phyloP scores from a whole-genome alignment of 2,329 filamentous ascomycete species.

The Dryadomyces quercus-mongolicae region DNA sequence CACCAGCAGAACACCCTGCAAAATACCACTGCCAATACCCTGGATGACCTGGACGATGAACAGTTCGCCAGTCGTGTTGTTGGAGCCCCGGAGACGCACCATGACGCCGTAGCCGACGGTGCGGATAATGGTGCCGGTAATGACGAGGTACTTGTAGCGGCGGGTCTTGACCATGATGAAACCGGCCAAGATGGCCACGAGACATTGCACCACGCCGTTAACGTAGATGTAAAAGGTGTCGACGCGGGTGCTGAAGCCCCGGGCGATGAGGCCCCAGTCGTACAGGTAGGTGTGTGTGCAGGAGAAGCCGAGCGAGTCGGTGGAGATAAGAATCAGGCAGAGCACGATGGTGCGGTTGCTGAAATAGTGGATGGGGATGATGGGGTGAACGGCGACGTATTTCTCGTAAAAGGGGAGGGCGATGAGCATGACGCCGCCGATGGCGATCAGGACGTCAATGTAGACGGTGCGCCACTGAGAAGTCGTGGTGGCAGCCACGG shows the following conservation, averaged over 20 bases:
- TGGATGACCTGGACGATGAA: slow-evolving; percentile 35
- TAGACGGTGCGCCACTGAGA: slow-evolving; percentile 31
- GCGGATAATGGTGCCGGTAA: slow-evolving; percentile 27
- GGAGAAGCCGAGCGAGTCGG: slow-evolving; percentile 30
- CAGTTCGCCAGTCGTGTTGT: slow-evolving; percentile 30
- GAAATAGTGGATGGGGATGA: slow-evolving; percentile 33
- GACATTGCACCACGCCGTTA: slow-evolving; percentile 28
- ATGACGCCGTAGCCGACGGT: slow-evolving; percentile 37
- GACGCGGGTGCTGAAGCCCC: slow-evolving; percentile 24
- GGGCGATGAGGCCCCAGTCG: slow-evolving; percentile 30
- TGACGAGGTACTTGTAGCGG: slow-evolving; percentile 33
- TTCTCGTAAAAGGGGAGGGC: slow-evolving; percentile 35
- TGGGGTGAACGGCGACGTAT: slow-evolving; percentile 27
- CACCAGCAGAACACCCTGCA: slow-evolving; percentile 29
- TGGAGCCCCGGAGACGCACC: slow-evolving; percentile 31
- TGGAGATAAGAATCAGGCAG: slow-evolving; percentile 24
- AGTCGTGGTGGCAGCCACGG: slow-evolving; percentile 27
- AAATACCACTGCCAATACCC: slow-evolving; percentile 32
- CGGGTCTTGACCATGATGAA: slow-evolving; percentile 27
- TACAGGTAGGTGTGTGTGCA: slow-evolving; percentile 36
- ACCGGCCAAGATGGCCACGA: slow-evolving; percentile 27
- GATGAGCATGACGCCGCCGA: slow-evolving; percentile 28
- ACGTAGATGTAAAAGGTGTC: slow-evolving; percentile 28
- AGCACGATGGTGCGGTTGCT: slow-evolving; percentile 28
- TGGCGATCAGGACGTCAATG: slow-evolving; percentile 28